Evolutionary conservation across 768 basidiomycete genomes (phyloP), one percentile per base, ranked within the genome.

Genomic region (Podaxis pistillaris): DNA sequence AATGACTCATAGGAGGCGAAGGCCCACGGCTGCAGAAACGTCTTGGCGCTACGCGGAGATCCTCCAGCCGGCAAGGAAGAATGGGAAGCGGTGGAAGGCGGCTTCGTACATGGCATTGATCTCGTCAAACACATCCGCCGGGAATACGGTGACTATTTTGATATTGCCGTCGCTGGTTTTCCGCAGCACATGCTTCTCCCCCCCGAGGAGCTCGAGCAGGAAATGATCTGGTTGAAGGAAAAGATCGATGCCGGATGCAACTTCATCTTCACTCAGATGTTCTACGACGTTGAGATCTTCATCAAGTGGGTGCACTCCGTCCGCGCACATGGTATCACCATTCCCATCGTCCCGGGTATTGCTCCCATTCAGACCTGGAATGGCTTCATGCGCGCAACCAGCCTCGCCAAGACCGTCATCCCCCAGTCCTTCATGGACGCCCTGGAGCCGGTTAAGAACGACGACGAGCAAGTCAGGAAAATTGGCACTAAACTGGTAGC

Each of bases 231-330:
- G 74, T 81, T 97, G 65, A 96, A 96, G 76, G 88, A 91, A 66
- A 98, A 98, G 75, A 77, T 96, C 63, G 94, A 96, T 66, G 91
- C 87, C 9, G 95, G 96, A 41, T 91, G 89, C 64, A 83, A 87
- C 72, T 93, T 96, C 77, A 97, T 98, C 75, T 97, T 98, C 80
- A 97, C 96, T 0, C 96, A 98, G 75, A 94, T 98, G 93, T 98
- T 98, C 79, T 97, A 96, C 77, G 96, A 97, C 68, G 88, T 90
- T 53, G 84, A 93, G 37, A 71, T 98, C 68, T 98, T 99, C 78
- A 87, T 97, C 69, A 80, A 82, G 55, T 99, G 97, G 97, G 95
- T 92, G 44, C 87, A 86, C 64, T 79, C 85, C 49, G 86, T 94
- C 36, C 86, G 94, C 62, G 90, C 81, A 11, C 92, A 90, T 0